These are phyloP conservation scores for Saturnispora gosingensis DNA, from an alignment of 805 yeast genomes.

Conservation along the genomic window DNA sequence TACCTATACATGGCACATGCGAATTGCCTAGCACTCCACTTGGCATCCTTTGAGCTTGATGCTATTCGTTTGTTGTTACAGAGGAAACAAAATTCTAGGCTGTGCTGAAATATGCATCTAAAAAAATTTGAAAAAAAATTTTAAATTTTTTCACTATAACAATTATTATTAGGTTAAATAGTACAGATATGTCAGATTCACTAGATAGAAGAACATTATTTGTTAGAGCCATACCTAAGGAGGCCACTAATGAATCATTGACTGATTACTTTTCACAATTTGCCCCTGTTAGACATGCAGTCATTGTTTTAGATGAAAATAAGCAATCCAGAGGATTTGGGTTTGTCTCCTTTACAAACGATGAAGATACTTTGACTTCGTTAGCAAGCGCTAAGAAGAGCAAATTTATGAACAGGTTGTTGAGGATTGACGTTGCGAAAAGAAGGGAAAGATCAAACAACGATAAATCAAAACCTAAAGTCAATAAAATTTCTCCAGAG, in stretches of 20 bases:
- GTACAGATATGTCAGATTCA: constrained; percentile 13
- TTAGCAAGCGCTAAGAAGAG: constrained; percentile 54
- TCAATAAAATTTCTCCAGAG: constrained; percentile 12
- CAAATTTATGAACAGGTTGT: constrained; percentile 55
- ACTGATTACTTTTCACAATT: constrained; percentile 82
- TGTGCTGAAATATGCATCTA: constrained; percentile 1
- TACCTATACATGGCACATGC: constrained; percentile 25
- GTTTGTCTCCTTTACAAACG: constrained; percentile 78
- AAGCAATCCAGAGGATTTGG: constrained; percentile 89
- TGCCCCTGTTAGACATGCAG: constrained; percentile 93
- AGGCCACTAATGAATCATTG: constrained; percentile 73
- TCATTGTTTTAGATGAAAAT: constrained; percentile 70
- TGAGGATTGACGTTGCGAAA: constrained; percentile 82
- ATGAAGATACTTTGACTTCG: constrained; percentile 78
- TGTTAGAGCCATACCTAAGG: constrained; percentile 75
- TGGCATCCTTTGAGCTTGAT: neutral
- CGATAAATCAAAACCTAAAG: constrained; percentile 21
- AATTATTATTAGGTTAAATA: neutral
- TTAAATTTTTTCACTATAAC: neutral
- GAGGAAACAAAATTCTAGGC: neutral
- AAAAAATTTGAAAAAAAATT: neutral
- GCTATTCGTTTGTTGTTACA: neutral
- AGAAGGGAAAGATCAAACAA: constrained; percentile 69
- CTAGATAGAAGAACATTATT: constrained; percentile 62
- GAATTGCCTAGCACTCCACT: constrained; percentile 27